A percentile compares a stretch with the other conserved stretches of the same genome.
Evolutionary conservation across 2,329 filamentous ascomycete genomes (phyloP).

Genomic region (Beauveria brongniartii): DNA sequence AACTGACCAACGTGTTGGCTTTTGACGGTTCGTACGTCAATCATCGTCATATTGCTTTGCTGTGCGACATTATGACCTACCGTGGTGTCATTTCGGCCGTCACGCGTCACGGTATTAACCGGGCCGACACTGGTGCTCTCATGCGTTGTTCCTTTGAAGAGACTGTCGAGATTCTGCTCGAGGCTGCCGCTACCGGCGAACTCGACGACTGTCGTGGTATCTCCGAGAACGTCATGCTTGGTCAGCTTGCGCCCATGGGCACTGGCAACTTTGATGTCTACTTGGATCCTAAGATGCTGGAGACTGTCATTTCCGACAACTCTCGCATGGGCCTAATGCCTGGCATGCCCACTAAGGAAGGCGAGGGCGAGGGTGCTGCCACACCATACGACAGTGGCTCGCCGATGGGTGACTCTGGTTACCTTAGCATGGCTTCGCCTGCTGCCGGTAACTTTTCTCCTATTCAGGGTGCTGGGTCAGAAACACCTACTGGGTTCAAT

Average conservation of each 20-base stretch:
- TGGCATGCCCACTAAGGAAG: conserved; percentile 68
- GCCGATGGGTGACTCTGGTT: conserved; percentile 65
- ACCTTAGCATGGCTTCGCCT: conserved; percentile 55
- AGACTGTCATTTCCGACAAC: conserved; percentile 90
- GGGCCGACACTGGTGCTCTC: conserved; percentile 91
- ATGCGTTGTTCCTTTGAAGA: conserved; percentile 99
- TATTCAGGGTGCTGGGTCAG: conserved; percentile 67
- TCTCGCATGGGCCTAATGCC: conserved; percentile 76
- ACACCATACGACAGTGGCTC: conserved; percentile 91
- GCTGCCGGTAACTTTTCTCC: conserved; percentile 64
- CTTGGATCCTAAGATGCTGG: conserved; percentile 89
- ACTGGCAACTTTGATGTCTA: conserved; percentile 94
- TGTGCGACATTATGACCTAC: conserved; percentile 97
- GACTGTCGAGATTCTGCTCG: conserved; percentile 94
- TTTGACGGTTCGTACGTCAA: conserved; percentile 99
- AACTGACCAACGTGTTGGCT: conserved; percentile 85
- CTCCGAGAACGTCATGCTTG: conserved; percentile 97
- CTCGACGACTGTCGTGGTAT: conserved; percentile 97
- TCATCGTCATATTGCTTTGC: conserved; percentile 87
- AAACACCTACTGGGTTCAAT: conserved; percentile 57
- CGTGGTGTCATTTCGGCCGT: conserved; percentile 91
- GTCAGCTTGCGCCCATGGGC: conserved; percentile 92
- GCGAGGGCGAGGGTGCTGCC: conserved; percentile 70
- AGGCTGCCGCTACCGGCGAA: conserved; percentile 89
- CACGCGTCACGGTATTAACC: conserved; percentile 96